These are phyloP conservation scores for Phyllosticta citrichinensis DNA, from an alignment of 2,329 filamentous ascomycete species.

Conservation along the genomic window DNA sequence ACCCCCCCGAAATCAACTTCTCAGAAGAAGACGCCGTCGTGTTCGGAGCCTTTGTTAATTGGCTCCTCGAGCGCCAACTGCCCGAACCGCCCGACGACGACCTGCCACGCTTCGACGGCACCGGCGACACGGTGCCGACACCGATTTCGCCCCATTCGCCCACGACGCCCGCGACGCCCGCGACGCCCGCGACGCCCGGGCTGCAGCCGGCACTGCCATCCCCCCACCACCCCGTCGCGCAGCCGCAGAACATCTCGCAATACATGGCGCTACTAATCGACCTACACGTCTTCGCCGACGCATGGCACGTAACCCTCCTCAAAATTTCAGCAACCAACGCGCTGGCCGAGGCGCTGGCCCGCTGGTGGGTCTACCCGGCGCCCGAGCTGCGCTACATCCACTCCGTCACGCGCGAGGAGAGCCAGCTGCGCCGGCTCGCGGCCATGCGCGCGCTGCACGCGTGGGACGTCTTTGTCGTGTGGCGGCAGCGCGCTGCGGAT, in stretches of 20 bases:
- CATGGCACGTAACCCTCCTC: neutral
- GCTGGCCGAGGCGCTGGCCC: neutral
- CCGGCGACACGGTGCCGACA: too few species aligned
- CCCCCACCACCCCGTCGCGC: neutral
- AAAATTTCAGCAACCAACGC: neutral
- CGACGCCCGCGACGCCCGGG: too few species aligned
- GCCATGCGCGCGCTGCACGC: neutral
- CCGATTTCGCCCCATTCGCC: too few species aligned
- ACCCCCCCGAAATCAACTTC: too few species aligned
- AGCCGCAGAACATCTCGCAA: neutral
- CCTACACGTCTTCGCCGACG: neutral
- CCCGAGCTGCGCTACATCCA: neutral
- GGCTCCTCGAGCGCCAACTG: too few species aligned
- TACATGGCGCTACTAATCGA: neutral
- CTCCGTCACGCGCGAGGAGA: neutral
- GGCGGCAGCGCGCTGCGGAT: neutral
- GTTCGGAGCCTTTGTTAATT: too few species aligned
- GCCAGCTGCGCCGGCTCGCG: neutral
- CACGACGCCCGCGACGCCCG: too few species aligned
- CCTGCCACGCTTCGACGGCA: too few species aligned
- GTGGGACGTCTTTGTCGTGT: neutral
- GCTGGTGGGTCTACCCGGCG: neutral
- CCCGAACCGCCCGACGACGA: too few species aligned
- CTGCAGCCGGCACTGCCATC: too few species aligned
- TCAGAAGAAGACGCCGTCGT: too few species aligned